Evolutionary conservation across 352 stramenopile genomes (phyloP).

Genomic region (Globisporangium ultimum): DNA sequence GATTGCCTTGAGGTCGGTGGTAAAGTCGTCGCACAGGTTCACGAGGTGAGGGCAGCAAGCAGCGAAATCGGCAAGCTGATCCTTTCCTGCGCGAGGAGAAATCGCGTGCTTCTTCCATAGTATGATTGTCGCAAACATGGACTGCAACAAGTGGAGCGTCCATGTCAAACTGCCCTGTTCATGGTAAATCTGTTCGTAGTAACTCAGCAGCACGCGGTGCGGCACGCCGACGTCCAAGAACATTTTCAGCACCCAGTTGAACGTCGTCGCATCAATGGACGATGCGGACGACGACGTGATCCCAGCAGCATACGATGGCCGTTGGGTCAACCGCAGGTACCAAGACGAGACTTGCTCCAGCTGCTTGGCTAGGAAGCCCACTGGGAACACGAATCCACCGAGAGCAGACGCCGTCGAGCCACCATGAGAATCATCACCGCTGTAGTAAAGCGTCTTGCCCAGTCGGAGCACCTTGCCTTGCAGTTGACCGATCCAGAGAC

Average conservation of each 20-base stretch:
- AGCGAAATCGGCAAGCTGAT: constrained; percentile 69
- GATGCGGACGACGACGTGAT: constrained; percentile 32
- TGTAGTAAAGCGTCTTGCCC: constrained; percentile 69
- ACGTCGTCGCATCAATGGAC: constrained; percentile 57
- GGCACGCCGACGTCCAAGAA: constrained; percentile 81
- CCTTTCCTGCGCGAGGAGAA: constrained; percentile 60
- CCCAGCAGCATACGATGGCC: constrained; percentile 32
- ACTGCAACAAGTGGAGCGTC: constrained; percentile 75
- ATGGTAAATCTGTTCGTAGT: constrained; percentile 81
- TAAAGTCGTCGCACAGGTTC: constrained; percentile 73
- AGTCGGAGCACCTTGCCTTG: constrained; percentile 73
- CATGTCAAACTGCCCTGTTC: constrained; percentile 53
- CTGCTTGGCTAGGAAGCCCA: constrained; percentile 69
- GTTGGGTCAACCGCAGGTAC: constrained; percentile 65
- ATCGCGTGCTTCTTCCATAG: constrained; percentile 84
- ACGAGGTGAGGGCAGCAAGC: constrained; percentile 76
- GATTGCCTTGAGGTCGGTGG: constrained; percentile 77
- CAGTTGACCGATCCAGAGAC: constrained; percentile 78
- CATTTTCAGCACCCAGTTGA: constrained; percentile 82
- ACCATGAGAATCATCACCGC: constrained; percentile 44
- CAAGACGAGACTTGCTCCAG: constrained; percentile 77
- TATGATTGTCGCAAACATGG: constrained; percentile 69
- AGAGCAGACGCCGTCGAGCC: constrained; percentile 29
- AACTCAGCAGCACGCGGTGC: constrained; percentile 65
- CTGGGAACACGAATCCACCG: constrained; percentile 66